Evolutionary conservation across 768 basidiomycete genomes (phyloP), one percentile per base, ranked within the genome.

Genomic region (Tephrocybe sp.): DNA sequence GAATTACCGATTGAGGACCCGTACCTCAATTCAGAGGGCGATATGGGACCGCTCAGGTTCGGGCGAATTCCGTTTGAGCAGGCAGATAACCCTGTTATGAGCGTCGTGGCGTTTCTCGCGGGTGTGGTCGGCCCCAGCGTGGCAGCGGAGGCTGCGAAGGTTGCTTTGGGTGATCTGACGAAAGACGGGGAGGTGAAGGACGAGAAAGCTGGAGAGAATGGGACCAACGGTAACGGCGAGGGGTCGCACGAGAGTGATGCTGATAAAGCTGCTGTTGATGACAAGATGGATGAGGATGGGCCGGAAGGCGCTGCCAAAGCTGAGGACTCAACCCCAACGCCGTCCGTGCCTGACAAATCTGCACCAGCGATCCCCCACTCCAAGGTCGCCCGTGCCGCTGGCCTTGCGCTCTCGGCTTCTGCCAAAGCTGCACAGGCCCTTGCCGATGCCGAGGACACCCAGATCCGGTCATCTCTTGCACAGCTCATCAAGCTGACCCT

Each of bases 71-170:
- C 96, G 0, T 97, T 98, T 64, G 89, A 93, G 59, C 90, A 93
- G 64, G 84, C 90, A 4, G 97, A 99, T 62, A 98, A 98, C 62
- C 97, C 97, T 0, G 92, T 99, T 15, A 93, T 99, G 93, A 92
- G 90, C 65, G 97, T 98, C 19, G 95, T 98, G 16, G 93, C 97
- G 1, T 98, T 98, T 73, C 76, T 99, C 19, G 93, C 97, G 7
- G 89, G 92, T 5, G 93, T 95, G 9, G 88, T 98, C 6, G 84
- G 84, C 9, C 92, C 93, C 0, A 86, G 86, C 0, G 88, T 97
- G 4, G 96, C 95, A 3, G 89, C 92, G 0, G 93, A 93, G 52
- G 96, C 95, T 1, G 97, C 97, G 5, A 93, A 93, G 65, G 85
- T 85, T 0, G 94, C 93, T 0, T 69, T 96, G 52, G 89, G 89